Evolutionary conservation across 495 filamentous ascomycete species (phyloP), one percentile per base, ranked within the genome.

Genomic region (Xylaria castorea): DNA sequence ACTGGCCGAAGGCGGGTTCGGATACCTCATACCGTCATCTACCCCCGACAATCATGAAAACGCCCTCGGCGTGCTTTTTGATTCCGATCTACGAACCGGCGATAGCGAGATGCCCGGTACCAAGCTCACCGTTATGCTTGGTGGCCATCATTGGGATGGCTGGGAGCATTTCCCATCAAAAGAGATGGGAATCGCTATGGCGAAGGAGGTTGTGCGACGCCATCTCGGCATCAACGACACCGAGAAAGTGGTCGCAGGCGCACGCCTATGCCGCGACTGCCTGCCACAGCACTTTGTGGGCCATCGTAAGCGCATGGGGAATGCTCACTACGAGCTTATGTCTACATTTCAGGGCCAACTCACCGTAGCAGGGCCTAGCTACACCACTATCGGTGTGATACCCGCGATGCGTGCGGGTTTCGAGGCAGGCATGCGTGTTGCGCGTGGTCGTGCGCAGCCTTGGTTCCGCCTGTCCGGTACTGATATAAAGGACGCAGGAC

Each of bases 91-190:
- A 60, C 76, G 80, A 27, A 66, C 68, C 25, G 50, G 71, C 64
- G 80, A 12, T 53, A 51, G 16, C 53, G 70, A 76, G 71, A 73
- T 20, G 46, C 79, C 80, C 0, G 94, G 93, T 40, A 97, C 94
- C 20, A 97, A 97, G 78, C 79, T 99, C 40, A 98, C 95, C 18
- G 92, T 98, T 65, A 97, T 99, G 92, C 81, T 98, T 30, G 96
- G 96, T 64, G 96, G 96, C 7, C 95, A 98, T 82, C 94, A 91
- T 84, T 98, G 95, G 95, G 89, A 93, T 74, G 85, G 80, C 53
- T 80, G 86, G 32, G 79, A 81, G 18, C 58, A 77, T 0, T 85
- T 85, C 55, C 92, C 92, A 0, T 84, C 88, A 71, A 84, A 89
- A 63, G 85, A 90, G 14, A 83, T 91, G 68, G 93, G 90, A 27